Conservation (phyloP, 495 filamentous ascomycete genomes). For the Massariosphaeria phaeospora region DNA sequence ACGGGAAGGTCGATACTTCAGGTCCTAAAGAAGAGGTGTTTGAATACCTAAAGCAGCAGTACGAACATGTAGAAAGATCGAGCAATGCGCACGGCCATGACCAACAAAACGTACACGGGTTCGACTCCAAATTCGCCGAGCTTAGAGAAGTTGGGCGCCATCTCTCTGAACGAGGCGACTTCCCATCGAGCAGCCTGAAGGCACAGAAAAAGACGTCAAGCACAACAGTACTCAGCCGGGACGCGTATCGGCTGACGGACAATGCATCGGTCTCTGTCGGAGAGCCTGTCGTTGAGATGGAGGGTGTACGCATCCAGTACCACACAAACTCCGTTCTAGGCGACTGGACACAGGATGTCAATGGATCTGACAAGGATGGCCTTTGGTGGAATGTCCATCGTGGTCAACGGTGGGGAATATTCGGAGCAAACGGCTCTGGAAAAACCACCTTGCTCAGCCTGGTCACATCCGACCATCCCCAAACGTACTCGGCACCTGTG, state of each 20-base stretch:
- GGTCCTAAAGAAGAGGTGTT: conserved; percentile 55
- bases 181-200: conserved; percentile 32
- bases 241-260: conserved; percentile 33
- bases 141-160: conserved; percentile 49
- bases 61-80: conserved; percentile 29
- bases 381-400: conserved; percentile 77
- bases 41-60: conserved; percentile 44
- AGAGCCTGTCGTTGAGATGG: conserved; percentile 78
- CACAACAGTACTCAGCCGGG: conserved; percentile 32
- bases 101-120: conserved; percentile 14
- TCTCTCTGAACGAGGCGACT: conserved; percentile 46
- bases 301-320: conserved; percentile 74
- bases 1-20: conserved; percentile 52
- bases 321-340: conserved; percentile 70
- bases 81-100: not conserved
- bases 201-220: conserved; percentile 7
- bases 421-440: conserved; percentile 83
- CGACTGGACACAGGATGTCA: conserved; percentile 61
- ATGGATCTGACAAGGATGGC: conserved; percentile 49
- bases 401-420: conserved; percentile 83
- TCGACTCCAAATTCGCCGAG: conserved; percentile 51
- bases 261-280: conserved; percentile 31
- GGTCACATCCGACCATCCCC: conserved; percentile 91
- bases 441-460: conserved; percentile 92
- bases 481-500: conserved; percentile 84